These are phyloP conservation scores for Echria macrotheca DNA, from an alignment of 495 filamentous ascomycete genomes.

Conservation along the genomic window DNA sequence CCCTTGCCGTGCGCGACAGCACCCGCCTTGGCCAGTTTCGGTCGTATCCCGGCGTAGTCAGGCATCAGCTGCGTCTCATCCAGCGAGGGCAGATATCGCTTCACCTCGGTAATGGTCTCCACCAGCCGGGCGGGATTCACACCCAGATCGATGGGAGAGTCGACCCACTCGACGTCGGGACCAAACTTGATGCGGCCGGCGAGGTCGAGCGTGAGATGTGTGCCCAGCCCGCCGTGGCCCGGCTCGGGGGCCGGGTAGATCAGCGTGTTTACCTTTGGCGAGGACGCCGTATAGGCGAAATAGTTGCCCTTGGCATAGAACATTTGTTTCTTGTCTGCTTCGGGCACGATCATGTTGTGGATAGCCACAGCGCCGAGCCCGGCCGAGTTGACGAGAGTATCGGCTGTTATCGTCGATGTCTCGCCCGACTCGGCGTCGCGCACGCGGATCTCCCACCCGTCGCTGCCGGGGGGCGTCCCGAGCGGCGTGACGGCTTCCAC, in stretches of 20 bases:
- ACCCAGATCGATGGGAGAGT: constrained; percentile 32
- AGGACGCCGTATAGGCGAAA: constrained; percentile 70
- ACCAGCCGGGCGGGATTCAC: constrained; percentile 52
- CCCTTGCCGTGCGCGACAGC: constrained; percentile 50
- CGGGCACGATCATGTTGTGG: constrained; percentile 75
- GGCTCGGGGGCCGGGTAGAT: constrained; percentile 82
- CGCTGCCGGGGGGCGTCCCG: constrained; percentile 49
- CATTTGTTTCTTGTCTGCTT: constrained; percentile 48
- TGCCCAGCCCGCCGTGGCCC: constrained; percentile 79
- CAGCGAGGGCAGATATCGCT: constrained; percentile 70
- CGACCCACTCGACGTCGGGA: constrained; percentile 92
- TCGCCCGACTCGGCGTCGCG: constrained; percentile 41
- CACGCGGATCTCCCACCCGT: constrained; percentile 40
- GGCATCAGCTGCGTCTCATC: constrained; percentile 60
- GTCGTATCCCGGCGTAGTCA: constrained; percentile 88
- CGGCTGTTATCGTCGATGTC: constrained; percentile 57
- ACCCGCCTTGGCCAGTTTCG: constrained; percentile 67
- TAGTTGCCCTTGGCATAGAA: constrained; percentile 95
- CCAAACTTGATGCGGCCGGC: constrained; percentile 83
- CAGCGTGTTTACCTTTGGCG: constrained; percentile 64
- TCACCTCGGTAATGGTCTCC: constrained; percentile 68
- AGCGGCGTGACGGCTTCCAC: constrained; percentile 58
- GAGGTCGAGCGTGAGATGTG: constrained; percentile 89
- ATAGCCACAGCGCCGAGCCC: constrained; percentile 71
- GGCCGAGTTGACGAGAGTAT: constrained; percentile 78